Percentiles rank a stretch among this genome's conserved stretches.
Evolutionary conservation across 805 yeast species (phyloP).

Genomic region (Aciculoconidium aculeatum): DNA sequence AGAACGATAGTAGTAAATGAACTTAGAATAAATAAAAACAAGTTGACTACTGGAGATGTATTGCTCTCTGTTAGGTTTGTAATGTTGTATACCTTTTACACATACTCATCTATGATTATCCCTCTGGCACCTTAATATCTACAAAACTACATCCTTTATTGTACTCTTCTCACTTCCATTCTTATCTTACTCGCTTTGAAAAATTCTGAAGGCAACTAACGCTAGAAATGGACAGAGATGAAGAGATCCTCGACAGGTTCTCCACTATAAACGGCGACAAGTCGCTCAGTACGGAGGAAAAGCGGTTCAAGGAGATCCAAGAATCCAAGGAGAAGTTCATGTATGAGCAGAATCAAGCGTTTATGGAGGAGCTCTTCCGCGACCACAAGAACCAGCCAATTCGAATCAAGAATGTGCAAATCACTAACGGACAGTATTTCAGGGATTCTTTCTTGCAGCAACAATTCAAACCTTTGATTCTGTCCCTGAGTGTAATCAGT

Average conservation of each 20-base stretch:
- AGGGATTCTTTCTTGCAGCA: constrained; percentile 39
- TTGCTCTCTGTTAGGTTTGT: no score
- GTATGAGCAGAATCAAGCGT: constrained; percentile 27
- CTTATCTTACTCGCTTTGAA: no score
- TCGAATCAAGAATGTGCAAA: constrained; percentile 37
- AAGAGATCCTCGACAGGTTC: constrained; percentile 28
- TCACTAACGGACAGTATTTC: constrained; percentile 43
- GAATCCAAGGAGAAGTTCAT: constrained; percentile 26
- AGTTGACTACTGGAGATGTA: no score
- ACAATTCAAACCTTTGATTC: constrained; percentile 44
- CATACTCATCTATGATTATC: no score
- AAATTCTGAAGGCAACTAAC: no score
- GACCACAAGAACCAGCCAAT: constrained; percentile 37
- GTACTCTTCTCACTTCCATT: no score
- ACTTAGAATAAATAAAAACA: no score
- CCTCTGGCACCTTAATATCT: no score
- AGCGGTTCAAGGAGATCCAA: constrained; percentile 20
- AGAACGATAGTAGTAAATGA: no score
- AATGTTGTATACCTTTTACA: no score
- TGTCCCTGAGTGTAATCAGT: constrained; percentile 27
- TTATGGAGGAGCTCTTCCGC: constrained; percentile 27
- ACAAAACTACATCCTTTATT: no score
- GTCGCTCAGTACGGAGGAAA: constrained; percentile 16
- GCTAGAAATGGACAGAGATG: constrained; percentile 13
- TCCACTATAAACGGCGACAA: constrained; percentile 9